Conservation (phyloP, 1,139 yeast species). For the Kurtzmaniella quercitrusa region DNA sequence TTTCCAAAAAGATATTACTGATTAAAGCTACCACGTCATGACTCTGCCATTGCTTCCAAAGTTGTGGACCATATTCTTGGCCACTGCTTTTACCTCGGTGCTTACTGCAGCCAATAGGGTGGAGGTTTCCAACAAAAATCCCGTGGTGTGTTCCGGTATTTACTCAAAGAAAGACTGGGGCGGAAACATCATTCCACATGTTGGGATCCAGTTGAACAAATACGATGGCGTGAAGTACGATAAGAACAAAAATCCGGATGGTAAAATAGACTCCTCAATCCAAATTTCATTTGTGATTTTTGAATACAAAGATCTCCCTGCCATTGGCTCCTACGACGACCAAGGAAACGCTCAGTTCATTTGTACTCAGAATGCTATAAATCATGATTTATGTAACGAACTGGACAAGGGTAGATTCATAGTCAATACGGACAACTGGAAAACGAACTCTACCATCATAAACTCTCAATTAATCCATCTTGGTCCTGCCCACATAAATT, state of each 20-base stretch:
- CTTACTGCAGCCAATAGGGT: slow-evolving; percentile 43
- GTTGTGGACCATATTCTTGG: not conserved
- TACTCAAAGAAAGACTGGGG: slow-evolving; percentile 87
- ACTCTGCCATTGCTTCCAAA: not conserved
- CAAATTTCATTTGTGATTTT: slow-evolving; percentile 68
- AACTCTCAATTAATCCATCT: slow-evolving; percentile 52
- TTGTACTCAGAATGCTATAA: slow-evolving; percentile 71
- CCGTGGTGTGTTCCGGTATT: slow-evolving; percentile 86
- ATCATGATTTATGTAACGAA: slow-evolving; percentile 48
- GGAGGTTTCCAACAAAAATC: slow-evolving; percentile 30
- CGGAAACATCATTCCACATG: slow-evolving; percentile 65
- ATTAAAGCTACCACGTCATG: not conserved
- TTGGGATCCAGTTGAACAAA: slow-evolving; percentile 43
- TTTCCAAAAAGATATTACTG: not conserved
- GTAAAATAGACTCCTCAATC: slow-evolving; percentile 26
- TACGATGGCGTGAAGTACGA: slow-evolving; percentile 34
- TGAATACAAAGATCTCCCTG: slow-evolving; percentile 74
- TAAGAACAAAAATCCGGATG: slow-evolving; percentile 20
- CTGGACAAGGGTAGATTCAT: slow-evolving; percentile 61
- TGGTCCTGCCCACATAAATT: slow-evolving; percentile 60
- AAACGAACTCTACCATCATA: slow-evolving; percentile 51
- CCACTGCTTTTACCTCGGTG: not conserved
- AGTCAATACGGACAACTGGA: slow-evolving; percentile 31
- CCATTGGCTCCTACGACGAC: slow-evolving; percentile 48
- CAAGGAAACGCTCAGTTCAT: slow-evolving; percentile 48